Percentiles rank a stretch among this genome's conserved stretches.
phyloP scores from a whole-genome alignment of 2,329 filamentous ascomycete species.

The Colletotrichum trifolii region DNA sequence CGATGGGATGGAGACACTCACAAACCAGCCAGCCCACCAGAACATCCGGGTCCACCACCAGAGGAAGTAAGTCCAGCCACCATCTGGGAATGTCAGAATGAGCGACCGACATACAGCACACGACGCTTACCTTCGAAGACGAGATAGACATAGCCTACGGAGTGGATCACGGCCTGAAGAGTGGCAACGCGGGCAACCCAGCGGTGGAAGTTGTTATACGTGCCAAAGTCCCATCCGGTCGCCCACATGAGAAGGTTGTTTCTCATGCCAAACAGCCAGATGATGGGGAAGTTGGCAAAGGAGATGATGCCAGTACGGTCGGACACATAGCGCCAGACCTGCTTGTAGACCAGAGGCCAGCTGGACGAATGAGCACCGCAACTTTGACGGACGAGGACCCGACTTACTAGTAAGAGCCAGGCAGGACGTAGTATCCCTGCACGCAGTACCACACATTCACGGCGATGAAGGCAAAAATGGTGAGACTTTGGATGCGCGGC shows the following conservation, averaged over 20 bases:
- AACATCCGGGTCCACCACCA: constrained; percentile 56
- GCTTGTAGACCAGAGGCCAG: constrained; percentile 47
- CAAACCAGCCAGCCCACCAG: constrained; percentile 62
- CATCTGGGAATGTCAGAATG: constrained; percentile 44
- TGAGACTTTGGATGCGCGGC: constrained; percentile 54
- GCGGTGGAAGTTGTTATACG: constrained; percentile 75
- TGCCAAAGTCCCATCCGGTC: constrained; percentile 76
- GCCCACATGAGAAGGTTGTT: constrained; percentile 75
- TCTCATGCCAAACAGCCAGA: constrained; percentile 75
- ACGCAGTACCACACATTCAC: constrained; percentile 52
- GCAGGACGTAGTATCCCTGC: constrained; percentile 50
- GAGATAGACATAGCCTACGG: constrained; percentile 65
- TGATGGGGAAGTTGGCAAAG: constrained; percentile 70
- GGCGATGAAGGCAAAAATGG: constrained; percentile 49
- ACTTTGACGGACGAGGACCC: background rate
- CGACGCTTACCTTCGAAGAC: constrained; percentile 48
- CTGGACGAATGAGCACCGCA: constrained; percentile 38
- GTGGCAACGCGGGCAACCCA: constrained; percentile 73
- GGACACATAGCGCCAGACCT: constrained; percentile 65
- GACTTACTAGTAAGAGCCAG: constrained; percentile 54
- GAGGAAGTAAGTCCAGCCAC: constrained; percentile 49
- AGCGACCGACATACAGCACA: too few species aligned
- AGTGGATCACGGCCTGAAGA: constrained; percentile 71
- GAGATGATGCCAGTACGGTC: constrained; percentile 74
- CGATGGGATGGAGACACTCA: constrained; percentile 39